phyloP scores from a whole-genome alignment of 129 eudicot genomes.

The Artemisia annua region DNA sequence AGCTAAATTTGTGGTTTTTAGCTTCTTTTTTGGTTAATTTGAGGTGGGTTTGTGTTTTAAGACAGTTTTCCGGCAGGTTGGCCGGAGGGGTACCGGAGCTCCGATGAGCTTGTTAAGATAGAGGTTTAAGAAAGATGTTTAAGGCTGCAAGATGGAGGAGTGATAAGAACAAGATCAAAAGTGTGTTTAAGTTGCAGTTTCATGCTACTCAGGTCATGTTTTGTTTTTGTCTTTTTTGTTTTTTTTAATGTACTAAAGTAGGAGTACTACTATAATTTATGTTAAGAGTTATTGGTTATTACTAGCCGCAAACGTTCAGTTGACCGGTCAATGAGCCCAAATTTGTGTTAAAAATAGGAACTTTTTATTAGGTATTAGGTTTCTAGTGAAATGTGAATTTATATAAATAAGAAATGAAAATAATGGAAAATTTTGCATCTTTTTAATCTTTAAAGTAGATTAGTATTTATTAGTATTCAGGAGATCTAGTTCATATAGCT shows the following conservation, averaged over 20 bases:
- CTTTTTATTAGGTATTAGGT: too few species aligned
- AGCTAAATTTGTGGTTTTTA: constrained; percentile 6
- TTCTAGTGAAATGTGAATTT: too few species aligned
- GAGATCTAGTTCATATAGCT: constrained; percentile 25
- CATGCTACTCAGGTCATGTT: constrained; percentile 81
- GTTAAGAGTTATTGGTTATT: too few species aligned
- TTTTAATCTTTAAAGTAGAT: background rate
- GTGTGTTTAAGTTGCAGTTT: constrained; percentile 78
- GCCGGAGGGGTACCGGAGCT: constrained; percentile 77
- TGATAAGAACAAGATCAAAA: constrained; percentile 90
- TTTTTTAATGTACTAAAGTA: too few species aligned
- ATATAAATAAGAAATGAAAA: too few species aligned
- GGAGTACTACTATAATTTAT: too few species aligned
- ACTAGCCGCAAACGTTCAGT: too few species aligned
- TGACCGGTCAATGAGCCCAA: too few species aligned
- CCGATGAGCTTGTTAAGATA: constrained; percentile 30
- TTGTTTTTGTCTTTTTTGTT: background rate
- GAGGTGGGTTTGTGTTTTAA: constrained; percentile 7
- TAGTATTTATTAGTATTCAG: background rate
- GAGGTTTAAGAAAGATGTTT: constrained; percentile 50
- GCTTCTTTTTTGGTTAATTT: constrained; percentile 30
- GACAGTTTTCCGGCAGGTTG: constrained; percentile 21
- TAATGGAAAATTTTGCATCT: background rate
- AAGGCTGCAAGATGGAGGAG: constrained; percentile 88
- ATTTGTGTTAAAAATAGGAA: too few species aligned